Conservation (phyloP, 495 filamentous ascomycete species). For the Talaromyces nanjingensis region DNA sequence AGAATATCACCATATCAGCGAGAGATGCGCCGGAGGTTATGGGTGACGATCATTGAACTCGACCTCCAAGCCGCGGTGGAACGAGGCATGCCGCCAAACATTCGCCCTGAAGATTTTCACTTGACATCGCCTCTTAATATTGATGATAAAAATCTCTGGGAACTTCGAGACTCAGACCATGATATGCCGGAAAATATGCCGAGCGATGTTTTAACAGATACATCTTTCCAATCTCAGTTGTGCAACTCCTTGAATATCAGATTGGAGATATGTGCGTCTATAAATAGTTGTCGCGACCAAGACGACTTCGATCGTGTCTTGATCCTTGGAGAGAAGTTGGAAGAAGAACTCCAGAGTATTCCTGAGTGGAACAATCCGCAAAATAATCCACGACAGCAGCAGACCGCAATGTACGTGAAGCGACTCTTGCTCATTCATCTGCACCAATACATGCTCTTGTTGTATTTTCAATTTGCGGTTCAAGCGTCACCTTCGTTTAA, state of each 20-base stretch:
- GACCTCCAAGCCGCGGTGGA: constrained; percentile 33
- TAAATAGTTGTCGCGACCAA: constrained; percentile 3
- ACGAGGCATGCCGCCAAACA: constrained; percentile 28
- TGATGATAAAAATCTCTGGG: background rate
- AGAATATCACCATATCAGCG: constrained; percentile 25
- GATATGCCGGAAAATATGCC: background rate
- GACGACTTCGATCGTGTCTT: constrained; percentile 2
- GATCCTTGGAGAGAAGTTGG: constrained; percentile 2
- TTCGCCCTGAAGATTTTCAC: background rate
- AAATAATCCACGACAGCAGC: constrained; percentile 3
- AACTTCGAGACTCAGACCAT: background rate
- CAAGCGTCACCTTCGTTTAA: constrained; percentile 5
- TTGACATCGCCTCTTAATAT: background rate
- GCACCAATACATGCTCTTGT: constrained; percentile 3
- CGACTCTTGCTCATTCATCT: background rate
- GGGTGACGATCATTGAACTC: constrained; percentile 37
- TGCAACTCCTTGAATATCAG: background rate
- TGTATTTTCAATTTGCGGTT: constrained; percentile 4
- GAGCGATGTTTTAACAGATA: background rate
- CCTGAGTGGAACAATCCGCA: background rate
- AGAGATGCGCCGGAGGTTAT: constrained; percentile 33
- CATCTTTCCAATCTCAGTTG: background rate
- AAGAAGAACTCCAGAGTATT: constrained; percentile 5
- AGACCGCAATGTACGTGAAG: constrained; percentile 2
- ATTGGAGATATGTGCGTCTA: constrained; percentile 1